phyloP scores from a whole-genome alignment of 768 basidiomycete genomes.

The Lentinula raphanica region DNA sequence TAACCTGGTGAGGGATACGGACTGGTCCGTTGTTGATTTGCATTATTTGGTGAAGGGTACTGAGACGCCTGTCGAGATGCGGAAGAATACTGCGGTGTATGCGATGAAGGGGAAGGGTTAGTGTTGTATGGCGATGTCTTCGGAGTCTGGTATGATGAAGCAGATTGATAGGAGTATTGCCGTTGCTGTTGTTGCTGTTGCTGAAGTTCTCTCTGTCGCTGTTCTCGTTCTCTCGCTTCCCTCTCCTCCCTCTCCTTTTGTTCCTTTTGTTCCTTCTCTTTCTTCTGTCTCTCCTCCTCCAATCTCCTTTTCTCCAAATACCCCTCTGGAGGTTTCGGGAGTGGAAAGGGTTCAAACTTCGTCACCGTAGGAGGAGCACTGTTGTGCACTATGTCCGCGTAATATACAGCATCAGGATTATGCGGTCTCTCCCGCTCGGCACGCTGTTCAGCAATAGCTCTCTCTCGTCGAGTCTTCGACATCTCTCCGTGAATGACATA shows the following conservation, averaged over 20 bases:
- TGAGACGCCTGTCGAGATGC: neutral
- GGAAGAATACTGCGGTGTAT: neutral
- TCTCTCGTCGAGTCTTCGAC: neutral
- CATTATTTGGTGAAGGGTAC: neutral
- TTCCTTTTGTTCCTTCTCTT: neutral
- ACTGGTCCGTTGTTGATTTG: neutral
- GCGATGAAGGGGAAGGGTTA: slow-evolving; percentile 1
- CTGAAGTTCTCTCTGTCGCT: neutral
- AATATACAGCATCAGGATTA: no score
- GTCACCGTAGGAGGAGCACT: neutral
- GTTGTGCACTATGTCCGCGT: neutral
- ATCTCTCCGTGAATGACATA: neutral
- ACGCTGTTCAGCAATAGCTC: no score
- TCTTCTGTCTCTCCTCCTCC: neutral
- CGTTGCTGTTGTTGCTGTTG: neutral
- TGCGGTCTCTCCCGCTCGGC: no score
- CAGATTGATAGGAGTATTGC: neutral
- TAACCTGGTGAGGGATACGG: neutral
- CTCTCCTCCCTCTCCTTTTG: neutral
- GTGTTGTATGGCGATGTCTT: neutral
- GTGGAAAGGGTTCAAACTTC: slow-evolving; percentile 1
- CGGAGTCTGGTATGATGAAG: slow-evolving; percentile 2
- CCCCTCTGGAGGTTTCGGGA: slow-evolving; percentile 1
- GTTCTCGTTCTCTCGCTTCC: neutral
- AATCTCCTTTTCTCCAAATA: neutral